These are phyloP conservation scores for Linderina pennispora DNA, from an alignment of 192 early-diverging fungal genomes.

Conservation along the genomic window DNA sequence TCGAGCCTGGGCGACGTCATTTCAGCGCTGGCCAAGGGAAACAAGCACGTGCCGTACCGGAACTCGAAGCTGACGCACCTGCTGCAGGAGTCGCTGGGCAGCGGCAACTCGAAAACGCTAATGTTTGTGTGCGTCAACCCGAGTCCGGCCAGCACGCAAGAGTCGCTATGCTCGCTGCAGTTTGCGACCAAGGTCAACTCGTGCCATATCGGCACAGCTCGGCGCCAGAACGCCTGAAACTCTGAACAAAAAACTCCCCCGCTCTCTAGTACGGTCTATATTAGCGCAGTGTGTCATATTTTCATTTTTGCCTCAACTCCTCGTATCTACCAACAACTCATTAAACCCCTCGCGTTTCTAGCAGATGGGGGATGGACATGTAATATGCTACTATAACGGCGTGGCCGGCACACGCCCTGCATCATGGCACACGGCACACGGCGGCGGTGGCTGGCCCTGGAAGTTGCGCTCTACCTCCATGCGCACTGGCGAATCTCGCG, in stretches of 20 bases:
- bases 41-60: conserved; percentile 83
- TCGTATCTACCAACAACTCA: too few relatives aligned
- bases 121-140: conserved; percentile 99
- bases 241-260: too few relatives aligned
- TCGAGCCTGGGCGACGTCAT: conserved; percentile 90
- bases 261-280: too few relatives aligned
- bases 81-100: conserved; percentile 56
- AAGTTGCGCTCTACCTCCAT: conserved; percentile 16
- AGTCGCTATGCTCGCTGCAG: conserved; percentile 84
- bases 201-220: conserved; percentile 81
- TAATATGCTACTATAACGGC: too few relatives aligned
- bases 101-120: conserved; percentile 91
- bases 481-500: background rate
- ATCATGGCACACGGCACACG: conserved; percentile 23
- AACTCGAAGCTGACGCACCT: conserved; percentile 80
- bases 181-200: conserved; percentile 97
- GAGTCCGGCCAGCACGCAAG: conserved; percentile 65
- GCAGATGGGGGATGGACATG: too few relatives aligned
- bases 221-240: conserved; percentile 31
- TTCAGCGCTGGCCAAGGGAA: conserved; percentile 68
- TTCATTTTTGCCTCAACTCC: too few relatives aligned
- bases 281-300: background rate
- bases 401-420: conserved; percentile 13
- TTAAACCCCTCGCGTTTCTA: too few relatives aligned
- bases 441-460: conserved; percentile 18